phyloP scores from a whole-genome alignment of 805 yeast species.

The Pichia cephalocereana region DNA sequence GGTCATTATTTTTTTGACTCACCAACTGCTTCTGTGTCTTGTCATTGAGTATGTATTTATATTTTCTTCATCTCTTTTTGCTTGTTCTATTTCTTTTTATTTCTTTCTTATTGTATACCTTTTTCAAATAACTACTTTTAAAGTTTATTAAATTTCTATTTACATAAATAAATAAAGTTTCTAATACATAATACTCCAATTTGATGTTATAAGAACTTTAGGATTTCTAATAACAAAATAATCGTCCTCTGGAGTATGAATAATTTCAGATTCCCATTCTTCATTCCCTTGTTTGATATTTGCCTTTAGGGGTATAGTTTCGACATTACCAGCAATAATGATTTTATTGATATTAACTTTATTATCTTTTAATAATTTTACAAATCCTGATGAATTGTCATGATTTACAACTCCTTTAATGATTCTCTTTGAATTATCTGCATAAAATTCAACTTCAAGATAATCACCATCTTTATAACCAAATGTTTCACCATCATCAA shows the following conservation, averaged over 20 bases:
- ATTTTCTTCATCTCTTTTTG: not conserved
- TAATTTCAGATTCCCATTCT: conserved; percentile 29
- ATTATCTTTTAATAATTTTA: conserved; percentile 19
- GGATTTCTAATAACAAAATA: conserved; percentile 40
- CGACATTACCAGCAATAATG: conserved; percentile 33
- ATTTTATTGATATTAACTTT: conserved; percentile 46
- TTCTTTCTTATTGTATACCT: not conserved
- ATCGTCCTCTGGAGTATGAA: not conserved
- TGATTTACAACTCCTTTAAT: conserved; percentile 22
- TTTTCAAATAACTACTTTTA: not conserved
- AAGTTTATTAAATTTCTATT: too few species aligned
- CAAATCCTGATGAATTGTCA: conserved; percentile 16
- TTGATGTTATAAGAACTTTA: conserved; percentile 31
- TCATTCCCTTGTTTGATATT: conserved; percentile 28
- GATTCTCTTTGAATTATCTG: conserved; percentile 25
- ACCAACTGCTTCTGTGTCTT: conserved; percentile 13
- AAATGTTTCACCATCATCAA: conserved; percentile 81
- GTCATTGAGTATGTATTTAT: conserved; percentile 15
- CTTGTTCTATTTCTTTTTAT: not conserved
- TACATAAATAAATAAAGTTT: not conserved
- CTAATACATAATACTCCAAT: conserved; percentile 32
- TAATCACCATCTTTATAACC: conserved; percentile 44
- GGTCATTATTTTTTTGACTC: conserved; percentile 28
- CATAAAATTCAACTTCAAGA: conserved; percentile 33
- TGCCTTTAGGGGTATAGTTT: not conserved